Conservation (phyloP, 805 yeast genomes). For the Lipomyces oligophaga region DNA sequence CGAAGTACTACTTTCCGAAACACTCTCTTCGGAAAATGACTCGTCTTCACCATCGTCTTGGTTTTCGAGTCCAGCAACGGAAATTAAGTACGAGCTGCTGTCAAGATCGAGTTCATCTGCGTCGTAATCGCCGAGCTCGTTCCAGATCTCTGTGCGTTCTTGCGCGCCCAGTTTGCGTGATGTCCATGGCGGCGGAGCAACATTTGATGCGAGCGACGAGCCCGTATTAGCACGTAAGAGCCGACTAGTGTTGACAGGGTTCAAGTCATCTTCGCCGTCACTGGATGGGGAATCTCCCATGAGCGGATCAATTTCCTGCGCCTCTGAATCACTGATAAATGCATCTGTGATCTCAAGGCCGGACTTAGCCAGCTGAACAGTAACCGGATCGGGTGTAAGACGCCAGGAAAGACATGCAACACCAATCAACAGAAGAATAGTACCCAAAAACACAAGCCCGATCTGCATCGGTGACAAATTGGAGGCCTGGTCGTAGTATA, state of each 20-base stretch:
- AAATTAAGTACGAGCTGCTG: slow-evolving; percentile 14
- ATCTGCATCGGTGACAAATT: slow-evolving; percentile 39
- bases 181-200: slow-evolving; percentile 22
- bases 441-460: slow-evolving; percentile 48
- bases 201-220: background rate
- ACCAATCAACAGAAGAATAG: slow-evolving; percentile 48
- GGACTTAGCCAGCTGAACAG: background rate
- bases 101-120: slow-evolving; percentile 13
- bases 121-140: slow-evolving; percentile 25
- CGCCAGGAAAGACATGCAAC: slow-evolving; percentile 65
- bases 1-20: slow-evolving; percentile 9
- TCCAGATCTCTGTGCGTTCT: slow-evolving; percentile 27
- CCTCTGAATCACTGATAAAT: slow-evolving; percentile 17
- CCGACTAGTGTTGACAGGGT: slow-evolving; percentile 2
- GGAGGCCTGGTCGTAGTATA: slow-evolving; percentile 53
- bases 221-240: slow-evolving; percentile 5
- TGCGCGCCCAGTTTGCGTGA: slow-evolving; percentile 16
- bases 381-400: slow-evolving; percentile 24
- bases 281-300: slow-evolving; percentile 4
- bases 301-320: slow-evolving; percentile 19
- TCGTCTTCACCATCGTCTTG: slow-evolving; percentile 21
- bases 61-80: slow-evolving; percentile 16
- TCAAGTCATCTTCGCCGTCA: slow-evolving; percentile 14
- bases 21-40: slow-evolving; percentile 24
- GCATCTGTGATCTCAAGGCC: no score